A percentile compares a stretch with the other conserved stretches of the same genome.
Conservation (phyloP, 2,329 filamentous ascomycete genomes). For the Aspergillus phoenicis region DNA sequence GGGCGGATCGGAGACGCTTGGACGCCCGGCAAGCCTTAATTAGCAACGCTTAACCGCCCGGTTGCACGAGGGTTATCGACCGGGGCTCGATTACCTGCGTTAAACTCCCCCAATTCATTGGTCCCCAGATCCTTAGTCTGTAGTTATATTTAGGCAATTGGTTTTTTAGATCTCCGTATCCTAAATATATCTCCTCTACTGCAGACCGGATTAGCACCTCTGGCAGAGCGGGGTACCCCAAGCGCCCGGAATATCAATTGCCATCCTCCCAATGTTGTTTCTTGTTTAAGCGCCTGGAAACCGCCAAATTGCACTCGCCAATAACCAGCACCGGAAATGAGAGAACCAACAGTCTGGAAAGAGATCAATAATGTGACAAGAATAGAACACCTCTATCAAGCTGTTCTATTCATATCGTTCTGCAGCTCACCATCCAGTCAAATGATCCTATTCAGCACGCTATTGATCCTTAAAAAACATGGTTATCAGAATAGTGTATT, state of each 20-base stretch:
- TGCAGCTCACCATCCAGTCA: not conserved
- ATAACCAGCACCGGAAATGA: not conserved
- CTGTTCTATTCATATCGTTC: not conserved
- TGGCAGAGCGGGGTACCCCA: constrained; percentile 10
- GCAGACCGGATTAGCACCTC: not conserved
- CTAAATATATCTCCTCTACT: constrained; percentile 17
- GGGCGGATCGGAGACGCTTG: constrained; percentile 10
- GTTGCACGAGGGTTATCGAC: constrained; percentile 2
- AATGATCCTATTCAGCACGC: constrained; percentile 1
- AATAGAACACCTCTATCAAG: not conserved
- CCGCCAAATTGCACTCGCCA: not conserved
- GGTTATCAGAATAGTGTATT: not conserved
- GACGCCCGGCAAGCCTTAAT: constrained; percentile 15
- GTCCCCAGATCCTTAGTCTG: not conserved
- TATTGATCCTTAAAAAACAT: not conserved
- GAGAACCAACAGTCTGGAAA: not conserved
- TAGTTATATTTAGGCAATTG: constrained; percentile 18
- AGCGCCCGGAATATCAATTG: not conserved
- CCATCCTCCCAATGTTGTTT: not conserved
- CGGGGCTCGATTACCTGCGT: constrained; percentile 4
- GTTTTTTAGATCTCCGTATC: constrained; percentile 3
- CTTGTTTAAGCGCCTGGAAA: not conserved
- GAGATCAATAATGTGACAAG: not conserved
- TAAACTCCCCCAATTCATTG: not conserved
- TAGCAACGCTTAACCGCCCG: constrained; percentile 21